Percentiles rank a stretch among this genome's conserved stretches.
Evolutionary conservation across 352 stramenopile species (phyloP).

Genomic region (Blastocystis sp.): DNA sequence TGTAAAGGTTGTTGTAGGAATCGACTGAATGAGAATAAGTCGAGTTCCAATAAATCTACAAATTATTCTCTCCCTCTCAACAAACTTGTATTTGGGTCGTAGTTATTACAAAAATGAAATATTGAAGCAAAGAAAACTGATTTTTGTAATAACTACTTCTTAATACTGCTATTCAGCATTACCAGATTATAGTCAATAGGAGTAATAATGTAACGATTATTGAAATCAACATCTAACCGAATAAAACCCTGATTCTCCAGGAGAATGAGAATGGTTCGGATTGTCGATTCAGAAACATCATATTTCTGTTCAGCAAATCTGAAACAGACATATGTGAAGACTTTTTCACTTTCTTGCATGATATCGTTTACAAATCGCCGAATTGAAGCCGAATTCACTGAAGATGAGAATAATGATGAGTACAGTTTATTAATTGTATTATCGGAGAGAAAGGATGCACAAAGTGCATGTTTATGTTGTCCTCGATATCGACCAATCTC

Average conservation of each 20-base stretch:
- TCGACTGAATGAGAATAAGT: not conserved
- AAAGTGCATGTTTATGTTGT: not conserved
- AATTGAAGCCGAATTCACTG: not conserved
- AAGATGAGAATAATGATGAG: not conserved
- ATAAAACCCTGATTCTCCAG: slow-evolving; percentile 13
- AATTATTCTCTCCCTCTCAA: not conserved
- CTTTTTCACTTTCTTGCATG: not conserved
- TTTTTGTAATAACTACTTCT: not conserved
- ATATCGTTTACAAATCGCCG: not conserved
- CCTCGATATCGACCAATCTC: slow-evolving; percentile 39
- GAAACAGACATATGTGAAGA: not conserved
- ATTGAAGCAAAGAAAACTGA: slow-evolving; percentile 19
- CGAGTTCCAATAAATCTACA: slow-evolving; percentile 17
- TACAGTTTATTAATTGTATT: not conserved
- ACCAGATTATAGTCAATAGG: not conserved
- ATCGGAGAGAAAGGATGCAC: not conserved
- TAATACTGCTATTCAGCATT: not conserved
- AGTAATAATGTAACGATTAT: slow-evolving; percentile 26
- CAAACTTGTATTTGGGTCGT: slow-evolving; percentile 28
- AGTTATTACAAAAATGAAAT: slow-evolving; percentile 1
- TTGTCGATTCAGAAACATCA: not conserved
- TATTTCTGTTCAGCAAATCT: not conserved
- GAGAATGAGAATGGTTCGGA: slow-evolving; percentile 16
- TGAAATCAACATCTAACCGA: slow-evolving; percentile 7
- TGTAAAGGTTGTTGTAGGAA: not conserved